Percentiles rank a stretch among this genome's conserved stretches.
These are phyloP conservation scores for Rhodotorula sp. DNA, from an alignment of 1,284 basidiomycete species.

Conservation along the genomic window DNA sequence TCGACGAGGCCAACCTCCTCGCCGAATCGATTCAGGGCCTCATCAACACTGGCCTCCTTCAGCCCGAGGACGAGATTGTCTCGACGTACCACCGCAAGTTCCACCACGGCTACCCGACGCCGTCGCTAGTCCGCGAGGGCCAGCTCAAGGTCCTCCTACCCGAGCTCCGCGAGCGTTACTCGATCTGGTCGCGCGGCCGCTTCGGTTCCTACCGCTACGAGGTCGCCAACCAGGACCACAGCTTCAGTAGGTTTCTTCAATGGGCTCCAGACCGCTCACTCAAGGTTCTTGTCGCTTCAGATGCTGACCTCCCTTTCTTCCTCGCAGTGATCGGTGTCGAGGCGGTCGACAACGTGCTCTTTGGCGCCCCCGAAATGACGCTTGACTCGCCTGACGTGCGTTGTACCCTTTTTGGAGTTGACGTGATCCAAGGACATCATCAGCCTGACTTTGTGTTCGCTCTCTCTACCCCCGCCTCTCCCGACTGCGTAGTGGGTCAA, in stretches of 20 bases:
- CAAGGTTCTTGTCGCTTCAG: conserved; percentile 53
- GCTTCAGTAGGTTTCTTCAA: conserved; percentile 51
- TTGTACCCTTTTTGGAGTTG: not conserved
- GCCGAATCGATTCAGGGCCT: conserved; percentile 57
- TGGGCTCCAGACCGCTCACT: too few species aligned
- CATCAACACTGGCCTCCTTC: conserved; percentile 55
- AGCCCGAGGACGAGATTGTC: conserved; percentile 57
- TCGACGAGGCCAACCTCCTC: conserved; percentile 55
- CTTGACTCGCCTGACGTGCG: conserved; percentile 44
- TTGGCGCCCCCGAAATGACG: conserved; percentile 56
- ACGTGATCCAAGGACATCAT: not conserved
- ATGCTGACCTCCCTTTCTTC: conserved; percentile 53
- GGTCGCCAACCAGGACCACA: conserved; percentile 59
- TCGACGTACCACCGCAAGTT: conserved; percentile 58
- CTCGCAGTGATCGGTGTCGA: conserved; percentile 53
- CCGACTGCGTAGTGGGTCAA: conserved; percentile 54
- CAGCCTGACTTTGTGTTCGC: conserved; percentile 22
- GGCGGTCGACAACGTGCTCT: conserved; percentile 56
- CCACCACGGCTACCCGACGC: conserved; percentile 55
- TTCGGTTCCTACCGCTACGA: conserved; percentile 59
- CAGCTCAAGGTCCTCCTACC: conserved; percentile 56
- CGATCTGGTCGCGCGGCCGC: conserved; percentile 56
- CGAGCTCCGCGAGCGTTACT: conserved; percentile 52
- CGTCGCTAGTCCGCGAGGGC: conserved; percentile 55
- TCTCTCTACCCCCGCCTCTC: conserved; percentile 53